A percentile compares a stretch with the other conserved stretches of the same genome.
phyloP scores from a whole-genome alignment of 2,329 filamentous ascomycete species.

The Cercospora beticola region DNA sequence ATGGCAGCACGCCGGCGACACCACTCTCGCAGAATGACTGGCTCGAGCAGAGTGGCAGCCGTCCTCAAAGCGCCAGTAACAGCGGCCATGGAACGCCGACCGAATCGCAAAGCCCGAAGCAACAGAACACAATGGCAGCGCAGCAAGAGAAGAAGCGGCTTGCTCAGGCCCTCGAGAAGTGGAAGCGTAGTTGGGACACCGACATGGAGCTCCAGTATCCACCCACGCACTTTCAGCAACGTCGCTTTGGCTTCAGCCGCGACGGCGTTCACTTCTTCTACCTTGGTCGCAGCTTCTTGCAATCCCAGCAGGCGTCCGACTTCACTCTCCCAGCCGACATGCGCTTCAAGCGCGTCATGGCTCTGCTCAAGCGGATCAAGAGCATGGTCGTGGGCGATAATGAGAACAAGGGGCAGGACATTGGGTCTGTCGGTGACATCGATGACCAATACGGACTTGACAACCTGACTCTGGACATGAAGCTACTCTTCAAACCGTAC shows the following conservation, averaged over 20 bases:
- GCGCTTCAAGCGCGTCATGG: slow-evolving; percentile 61
- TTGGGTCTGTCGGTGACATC: slow-evolving; percentile 67
- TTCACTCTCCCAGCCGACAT: slow-evolving; percentile 57
- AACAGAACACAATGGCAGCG: slow-evolving; percentile 46
- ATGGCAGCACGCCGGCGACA: slow-evolving; percentile 52
- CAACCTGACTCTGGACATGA: slow-evolving; percentile 67
- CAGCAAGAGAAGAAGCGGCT: slow-evolving; percentile 51
- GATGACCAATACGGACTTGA: slow-evolving; percentile 63
- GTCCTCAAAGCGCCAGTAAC: slow-evolving; percentile 29
- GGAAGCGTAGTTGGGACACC: slow-evolving; percentile 69
- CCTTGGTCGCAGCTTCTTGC: slow-evolving; percentile 65
- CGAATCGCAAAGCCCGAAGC: slow-evolving; percentile 41
- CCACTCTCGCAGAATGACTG: slow-evolving; percentile 61
- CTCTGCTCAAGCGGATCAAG: slow-evolving; percentile 60
- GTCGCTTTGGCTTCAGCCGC: slow-evolving; percentile 67
- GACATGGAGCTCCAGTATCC: slow-evolving; percentile 70
- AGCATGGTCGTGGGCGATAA: slow-evolving; percentile 63
- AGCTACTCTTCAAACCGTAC: slow-evolving; percentile 65
- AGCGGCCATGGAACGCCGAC: slow-evolving; percentile 48
- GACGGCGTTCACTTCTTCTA: slow-evolving; percentile 74
- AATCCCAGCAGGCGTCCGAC: slow-evolving; percentile 50
- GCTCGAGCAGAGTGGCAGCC: slow-evolving; percentile 47
- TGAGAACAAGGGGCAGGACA: slow-evolving; percentile 63
- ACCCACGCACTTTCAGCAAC: slow-evolving; percentile 51
- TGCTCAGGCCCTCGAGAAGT: slow-evolving; percentile 63